Evolutionary conservation across 164 flowering plant genomes (phyloP), one percentile per base, ranked within the genome.

Genomic region (Berberis thunbergii): DNA sequence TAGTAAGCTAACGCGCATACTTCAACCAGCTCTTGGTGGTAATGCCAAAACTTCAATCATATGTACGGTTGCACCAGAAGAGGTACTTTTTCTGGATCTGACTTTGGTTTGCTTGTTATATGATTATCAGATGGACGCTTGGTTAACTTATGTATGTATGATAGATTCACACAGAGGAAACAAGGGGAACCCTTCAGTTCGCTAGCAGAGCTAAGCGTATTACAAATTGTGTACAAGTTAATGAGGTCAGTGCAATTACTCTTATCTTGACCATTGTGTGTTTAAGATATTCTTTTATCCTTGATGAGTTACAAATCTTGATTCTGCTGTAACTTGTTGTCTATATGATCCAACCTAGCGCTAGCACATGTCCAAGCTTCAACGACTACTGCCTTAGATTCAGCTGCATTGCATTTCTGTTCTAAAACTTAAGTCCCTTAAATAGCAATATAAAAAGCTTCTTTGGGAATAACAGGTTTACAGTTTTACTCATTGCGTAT

Each of bases 1-100:
- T 73, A 88, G 97, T 72, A 95, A 91, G 76, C 76, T 95, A 13
- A 95, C 98, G 54, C 96, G 98, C 43, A 95, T 95, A 65, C 97
- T 91, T 57, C 99, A 95, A 74, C 91, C 96, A 73, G 97, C 99
- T 57, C 88, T 95, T 53, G 97, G 97, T 75, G 98, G 98, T 43
- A 95, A 95, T 85, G 97, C 98, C 10, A 95, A 91, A 78, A 95
- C 99, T 49, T 91, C 96, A 60, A 91, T 95, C 46, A 91, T 95
- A 43, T 91, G 99, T 67, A 95, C 97, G 3, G 62, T 95, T 53
- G 96, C 99, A 70, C 99, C 99, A 60, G 99, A 94, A 77, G 96
- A 94, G 96, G 96, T 93, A 73, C 45, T 56, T 66, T 39, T 3
- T 45, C 38, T 8, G 46, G 62, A 72, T 26, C 26, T 26, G 13